These are phyloP conservation scores for Sergeia podlipaevii DNA, from an alignment of 208 protist species.

Conservation along the genomic window DNA sequence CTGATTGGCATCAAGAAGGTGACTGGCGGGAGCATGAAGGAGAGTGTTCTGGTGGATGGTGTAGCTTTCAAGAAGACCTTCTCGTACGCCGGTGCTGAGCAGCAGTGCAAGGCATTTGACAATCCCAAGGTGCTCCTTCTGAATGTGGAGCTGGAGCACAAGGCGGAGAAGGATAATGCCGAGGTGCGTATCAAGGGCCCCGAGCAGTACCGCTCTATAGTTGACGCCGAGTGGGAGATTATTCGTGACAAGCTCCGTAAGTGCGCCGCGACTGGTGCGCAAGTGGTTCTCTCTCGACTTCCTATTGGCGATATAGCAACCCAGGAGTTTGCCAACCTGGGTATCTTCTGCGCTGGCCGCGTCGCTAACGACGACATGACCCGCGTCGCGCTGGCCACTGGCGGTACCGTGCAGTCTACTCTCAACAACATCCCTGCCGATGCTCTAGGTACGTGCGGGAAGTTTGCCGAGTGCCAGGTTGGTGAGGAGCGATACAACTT, in stretches of 20 bases:
- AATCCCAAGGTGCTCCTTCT: constrained; percentile 98
- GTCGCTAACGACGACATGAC: constrained; percentile 96
- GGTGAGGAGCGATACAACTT: constrained; percentile 99
- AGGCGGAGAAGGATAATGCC: constrained; percentile 99
- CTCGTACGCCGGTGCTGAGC: constrained; percentile 99
- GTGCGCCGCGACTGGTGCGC: constrained; percentile 97
- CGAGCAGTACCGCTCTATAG: constrained; percentile 99
- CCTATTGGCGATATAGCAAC: constrained; percentile 99
- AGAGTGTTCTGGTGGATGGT: constrained; percentile 98
- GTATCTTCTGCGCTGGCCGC: constrained; percentile 99
- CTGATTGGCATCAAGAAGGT: constrained; percentile 99
- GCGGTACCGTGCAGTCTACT: constrained; percentile 97
- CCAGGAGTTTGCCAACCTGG: constrained; percentile 99
- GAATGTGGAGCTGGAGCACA: constrained; percentile 99
- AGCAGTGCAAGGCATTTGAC: constrained; percentile 98
- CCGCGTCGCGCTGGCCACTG: constrained; percentile 96
- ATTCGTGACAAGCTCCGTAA: constrained; percentile 99
- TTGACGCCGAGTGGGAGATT: constrained; percentile 99
- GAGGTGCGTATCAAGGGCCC: constrained; percentile 98
- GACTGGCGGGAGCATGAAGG: constrained; percentile 97
- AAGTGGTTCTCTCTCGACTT: constrained; percentile 98
- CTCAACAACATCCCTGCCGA: constrained; percentile 93
- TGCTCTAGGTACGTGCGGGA: constrained; percentile 95
- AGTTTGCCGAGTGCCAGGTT: constrained; percentile 99
- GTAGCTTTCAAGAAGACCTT: constrained; percentile 99